These are phyloP conservation scores for Aspergillus hortae DNA, from an alignment of 2,329 filamentous ascomycete genomes.

Conservation along the genomic window DNA sequence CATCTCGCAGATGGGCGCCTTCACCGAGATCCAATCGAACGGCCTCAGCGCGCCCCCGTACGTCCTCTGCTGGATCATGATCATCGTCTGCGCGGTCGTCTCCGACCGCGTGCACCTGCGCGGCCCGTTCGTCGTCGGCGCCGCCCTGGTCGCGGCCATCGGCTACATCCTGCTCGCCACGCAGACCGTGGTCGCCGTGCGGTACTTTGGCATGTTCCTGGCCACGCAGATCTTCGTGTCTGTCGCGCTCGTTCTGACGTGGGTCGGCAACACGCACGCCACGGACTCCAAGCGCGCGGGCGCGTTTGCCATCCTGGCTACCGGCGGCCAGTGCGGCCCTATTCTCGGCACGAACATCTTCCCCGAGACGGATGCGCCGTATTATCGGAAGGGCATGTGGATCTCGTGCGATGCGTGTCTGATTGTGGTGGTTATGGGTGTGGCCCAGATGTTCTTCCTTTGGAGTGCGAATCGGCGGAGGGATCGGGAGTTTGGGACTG, in stretches of 20 bases:
- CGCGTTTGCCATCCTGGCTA: slow-evolving; percentile 36
- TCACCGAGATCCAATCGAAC: slow-evolving; percentile 33
- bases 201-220: slow-evolving; percentile 39
- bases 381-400: slow-evolving; percentile 36
- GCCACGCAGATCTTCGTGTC: slow-evolving; percentile 39
- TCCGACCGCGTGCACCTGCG: slow-evolving; percentile 37
- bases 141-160: slow-evolving; percentile 33
- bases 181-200: slow-evolving; percentile 26
- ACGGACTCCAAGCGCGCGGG: slow-evolving; percentile 37
- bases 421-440: slow-evolving; percentile 14
- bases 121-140: slow-evolving; percentile 37
- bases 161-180: slow-evolving; percentile 42
- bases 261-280: slow-evolving; percentile 37
- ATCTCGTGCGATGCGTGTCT: slow-evolving; percentile 31
- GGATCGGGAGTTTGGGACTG: slow-evolving; percentile 4
- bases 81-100: slow-evolving; percentile 33
- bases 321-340: slow-evolving; percentile 34
- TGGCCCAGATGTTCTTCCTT: slow-evolving; percentile 15
- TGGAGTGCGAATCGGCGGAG: slow-evolving; percentile 21
- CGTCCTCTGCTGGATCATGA: slow-evolving; percentile 38
- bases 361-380: slow-evolving; percentile 29
- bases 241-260: slow-evolving; percentile 33
- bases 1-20: slow-evolving; percentile 33
- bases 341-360: slow-evolving; percentile 33
- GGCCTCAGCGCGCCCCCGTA: slow-evolving; percentile 41